Base-by-base conservation (phyloP, 805 yeast species). In the Zygosaccharomyces siamensis region DNA sequence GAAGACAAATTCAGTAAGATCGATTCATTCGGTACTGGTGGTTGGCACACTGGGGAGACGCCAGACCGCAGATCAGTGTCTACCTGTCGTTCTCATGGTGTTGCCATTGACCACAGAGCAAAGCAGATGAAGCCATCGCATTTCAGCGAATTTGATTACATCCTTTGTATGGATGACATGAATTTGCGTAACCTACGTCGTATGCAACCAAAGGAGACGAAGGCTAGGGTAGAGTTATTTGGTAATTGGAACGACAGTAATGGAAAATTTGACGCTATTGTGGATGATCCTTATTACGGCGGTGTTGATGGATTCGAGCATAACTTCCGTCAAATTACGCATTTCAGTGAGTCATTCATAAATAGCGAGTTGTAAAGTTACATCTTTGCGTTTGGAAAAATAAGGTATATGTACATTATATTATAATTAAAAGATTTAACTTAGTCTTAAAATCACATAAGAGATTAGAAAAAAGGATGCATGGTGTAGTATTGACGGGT, bases 271-370 rank as follows among this genome's bases (percentile, higher is more conserved):
- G 72, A 72, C 16, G 72, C 67, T 31, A 79, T 86, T 30, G 90
- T 90, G 5, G 86, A 80, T 47, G 98, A 90, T 65, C 98, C 98
- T 1, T 90, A 92, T 66, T 92, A 90, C 61, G 97, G 97, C 4
- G 96, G 95, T 0, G 70, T 69, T 18, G 76, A 79, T 55, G 96
- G 97, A 1, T 90, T 90, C 63, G 93, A 88, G 65, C 75, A 72
- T 48, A 88, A 86, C 66, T 90, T 81, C 63, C 63, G 76, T 48
- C 98, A 90, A 62, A 74, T 89, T 44, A 62, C 71, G 8, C 89
- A 86, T 57, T 92, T 92, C 63, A 79, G 87, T 49, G 79, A 83
- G 55, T 81, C 80, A 52, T 86, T 90, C 54, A 60, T 90, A 45
- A 72, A 75, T 52, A 72, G 61, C 44, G 88, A 81, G 51, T 47